Conservation (phyloP, 371 early-diverging fungal species). For the Rhizopus delemar region DNA sequence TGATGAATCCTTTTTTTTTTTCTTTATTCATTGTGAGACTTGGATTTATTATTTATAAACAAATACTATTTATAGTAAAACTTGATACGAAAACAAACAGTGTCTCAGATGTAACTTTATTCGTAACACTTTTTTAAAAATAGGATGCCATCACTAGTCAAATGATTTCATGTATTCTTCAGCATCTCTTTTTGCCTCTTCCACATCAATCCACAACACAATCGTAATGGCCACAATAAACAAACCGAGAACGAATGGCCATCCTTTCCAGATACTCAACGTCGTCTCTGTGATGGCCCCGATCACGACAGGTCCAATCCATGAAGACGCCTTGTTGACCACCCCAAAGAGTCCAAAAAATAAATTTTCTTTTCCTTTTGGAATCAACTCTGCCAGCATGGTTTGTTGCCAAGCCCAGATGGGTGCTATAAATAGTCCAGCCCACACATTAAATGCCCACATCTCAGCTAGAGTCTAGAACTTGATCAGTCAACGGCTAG, state of each 20-base stretch:
- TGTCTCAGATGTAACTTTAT: too few relatives aligned
- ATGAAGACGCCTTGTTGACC: conserved; percentile 62
- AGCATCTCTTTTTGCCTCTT: conserved; percentile 55
- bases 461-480: conserved; percentile 26
- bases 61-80: too few relatives aligned
- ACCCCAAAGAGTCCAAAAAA: conserved; percentile 63
- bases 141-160: too few relatives aligned
- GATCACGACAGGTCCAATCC: conserved; percentile 65
- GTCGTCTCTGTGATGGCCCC: conserved; percentile 54
- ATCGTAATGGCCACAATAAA: conserved; percentile 44
- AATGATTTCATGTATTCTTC: conserved; percentile 11
- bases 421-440: conserved; percentile 46
- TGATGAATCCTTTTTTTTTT: too few relatives aligned
- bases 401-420: conserved; percentile 47
- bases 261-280: conserved; percentile 31
- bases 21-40: too few relatives aligned
- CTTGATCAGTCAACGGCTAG: neutral
- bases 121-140: too few relatives aligned
- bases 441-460: conserved; percentile 45
- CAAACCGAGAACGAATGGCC: conserved; percentile 42
- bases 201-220: conserved; percentile 50
- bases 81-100: too few relatives aligned
- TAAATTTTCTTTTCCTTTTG: conserved; percentile 53
- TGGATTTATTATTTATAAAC: too few relatives aligned
- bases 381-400: conserved; percentile 49